Evolutionary conservation across 352 stramenopile species (phyloP).

Genomic region (Phytophthora pistaciae): DNA sequence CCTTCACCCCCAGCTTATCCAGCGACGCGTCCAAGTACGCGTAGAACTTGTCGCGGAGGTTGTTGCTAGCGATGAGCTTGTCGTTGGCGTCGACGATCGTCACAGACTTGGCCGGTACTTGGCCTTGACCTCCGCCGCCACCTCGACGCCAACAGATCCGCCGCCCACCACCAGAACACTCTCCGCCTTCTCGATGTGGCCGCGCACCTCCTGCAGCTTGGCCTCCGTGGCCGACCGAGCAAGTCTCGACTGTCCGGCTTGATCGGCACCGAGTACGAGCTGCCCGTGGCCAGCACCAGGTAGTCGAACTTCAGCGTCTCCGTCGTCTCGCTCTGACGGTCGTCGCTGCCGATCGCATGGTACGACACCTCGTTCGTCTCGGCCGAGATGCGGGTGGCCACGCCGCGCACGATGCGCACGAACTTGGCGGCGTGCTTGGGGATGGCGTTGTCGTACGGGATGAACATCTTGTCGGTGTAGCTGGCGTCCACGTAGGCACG

Average conservation of each 20-base stretch:
- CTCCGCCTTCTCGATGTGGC: slow-evolving; percentile 50
- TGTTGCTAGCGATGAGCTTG: slow-evolving; percentile 45
- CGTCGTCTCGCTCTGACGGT: slow-evolving; percentile 32
- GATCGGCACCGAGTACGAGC: slow-evolving; percentile 63
- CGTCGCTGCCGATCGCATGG: slow-evolving; percentile 34
- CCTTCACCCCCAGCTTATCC: slow-evolving; percentile 48
- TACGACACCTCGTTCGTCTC: slow-evolving; percentile 51
- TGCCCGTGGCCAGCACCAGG: slow-evolving; percentile 68
- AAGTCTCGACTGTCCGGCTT: slow-evolving; percentile 46
- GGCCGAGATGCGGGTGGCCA: slow-evolving; percentile 42
- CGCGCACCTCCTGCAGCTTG: slow-evolving; percentile 49
- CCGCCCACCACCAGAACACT: slow-evolving; percentile 70
- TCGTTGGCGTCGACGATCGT: slow-evolving; percentile 57
- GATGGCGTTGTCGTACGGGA: slow-evolving; percentile 73
- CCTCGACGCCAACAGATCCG: slow-evolving; percentile 63
- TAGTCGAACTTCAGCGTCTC: slow-evolving; percentile 66
- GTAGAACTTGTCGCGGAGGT: slow-evolving; percentile 64
- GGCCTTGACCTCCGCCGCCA: slow-evolving; percentile 66
- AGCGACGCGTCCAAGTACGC: slow-evolving; percentile 29
- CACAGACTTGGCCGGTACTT: slow-evolving; percentile 66
- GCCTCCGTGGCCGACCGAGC: slow-evolving; percentile 35
- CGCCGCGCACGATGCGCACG: slow-evolving; percentile 47
- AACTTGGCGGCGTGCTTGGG: slow-evolving; percentile 39
- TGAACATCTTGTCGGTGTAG: slow-evolving; percentile 44
- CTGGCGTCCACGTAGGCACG: background rate